Evolutionary conservation across 2,329 filamentous ascomycete genomes (phyloP), one percentile per base, ranked within the genome.

Genomic region (Dothistroma pini): DNA sequence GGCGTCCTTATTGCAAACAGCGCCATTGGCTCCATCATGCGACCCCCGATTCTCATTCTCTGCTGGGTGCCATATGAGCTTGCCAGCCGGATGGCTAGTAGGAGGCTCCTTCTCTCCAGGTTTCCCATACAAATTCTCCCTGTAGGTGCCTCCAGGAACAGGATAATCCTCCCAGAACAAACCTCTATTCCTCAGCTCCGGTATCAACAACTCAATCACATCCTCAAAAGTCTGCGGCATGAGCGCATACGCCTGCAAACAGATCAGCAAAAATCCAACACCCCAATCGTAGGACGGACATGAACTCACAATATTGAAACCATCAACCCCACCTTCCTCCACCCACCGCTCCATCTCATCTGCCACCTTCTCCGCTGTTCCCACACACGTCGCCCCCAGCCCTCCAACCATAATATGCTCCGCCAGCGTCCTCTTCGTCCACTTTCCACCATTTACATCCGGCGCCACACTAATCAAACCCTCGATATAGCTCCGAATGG

Each of bases 401-500:
- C 88, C 88, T 4, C 88, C 88, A 12, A 90, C 80, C 48, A 83
- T 84, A 54, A 90, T 83, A 65, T 89, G 85, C 68, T 89, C 81
- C 0, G 86, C 88, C 5, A 91, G 81, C 0, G 86, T 89, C 53
- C 84, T 79, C 72, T 90, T 90, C 0, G 88, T 91, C 89, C 89
- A 91, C 69, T 88, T 89, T 6, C 67, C 67, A 16, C 69, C 70
- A 0, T 81, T 78, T 2, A 84, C 83, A 2, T 79, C 82, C 0
- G 86, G 85, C 0, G 83, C 82, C 51, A 83, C 82, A 50, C 82
- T 79, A 10, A 83, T 80, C 68, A 83, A 83, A 1, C 77, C 82
- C 63, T 85, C 81, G 1, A 86, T 80, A 1, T 80, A 80, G 0
- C 78, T 81, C n/a, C 79, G 76, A 55, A 86, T 85, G 0, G 84